Evolutionary conservation across 139 green algal genomes (phyloP).

Genomic region (Cymbomonas tetramitiformis): DNA sequence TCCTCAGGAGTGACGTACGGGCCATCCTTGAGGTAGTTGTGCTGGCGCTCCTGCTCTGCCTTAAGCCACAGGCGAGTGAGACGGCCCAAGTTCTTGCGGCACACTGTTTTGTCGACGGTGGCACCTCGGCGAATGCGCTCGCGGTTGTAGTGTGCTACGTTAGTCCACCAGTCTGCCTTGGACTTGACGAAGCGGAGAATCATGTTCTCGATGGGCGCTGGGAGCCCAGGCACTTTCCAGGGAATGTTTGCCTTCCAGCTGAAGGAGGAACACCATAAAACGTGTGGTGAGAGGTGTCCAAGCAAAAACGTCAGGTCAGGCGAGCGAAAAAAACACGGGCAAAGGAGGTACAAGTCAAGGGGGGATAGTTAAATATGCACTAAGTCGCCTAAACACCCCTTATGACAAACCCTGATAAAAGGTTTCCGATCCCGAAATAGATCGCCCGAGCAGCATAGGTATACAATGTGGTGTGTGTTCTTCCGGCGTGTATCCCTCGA

Average conservation of each 20-base stretch:
- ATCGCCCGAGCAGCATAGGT: too few species aligned
- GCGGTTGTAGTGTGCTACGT: constrained; percentile 98
- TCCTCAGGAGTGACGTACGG: constrained; percentile 48
- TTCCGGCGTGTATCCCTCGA: too few species aligned
- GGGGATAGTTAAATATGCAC: too few species aligned
- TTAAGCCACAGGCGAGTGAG: constrained; percentile 95
- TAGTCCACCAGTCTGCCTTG: constrained; percentile 99
- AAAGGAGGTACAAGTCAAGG: too few species aligned
- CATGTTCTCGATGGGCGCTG: constrained; percentile 96
- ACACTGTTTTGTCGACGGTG: constrained; percentile 99
- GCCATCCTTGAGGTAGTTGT: constrained; percentile 95
- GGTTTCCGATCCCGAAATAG: too few species aligned
- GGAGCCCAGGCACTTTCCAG: constrained; percentile 93
- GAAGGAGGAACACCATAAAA: too few species aligned
- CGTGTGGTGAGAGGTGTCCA: too few species aligned
- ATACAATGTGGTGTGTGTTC: too few species aligned
- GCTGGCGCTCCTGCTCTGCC: constrained; percentile 93
- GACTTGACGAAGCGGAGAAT: constrained; percentile 98
- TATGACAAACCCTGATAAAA: too few species aligned
- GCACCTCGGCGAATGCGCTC: constrained; percentile 93
- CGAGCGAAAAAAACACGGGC: too few species aligned
- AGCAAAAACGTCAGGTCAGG: too few species aligned
- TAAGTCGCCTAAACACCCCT: too few species aligned
- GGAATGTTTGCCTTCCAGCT: constrained; percentile 91
- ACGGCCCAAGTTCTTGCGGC: constrained; percentile 96